A percentile compares a stretch with the other conserved stretches of the same genome.
Conservation (phyloP, 441 rosid species). For the Croton laevigatus region DNA sequence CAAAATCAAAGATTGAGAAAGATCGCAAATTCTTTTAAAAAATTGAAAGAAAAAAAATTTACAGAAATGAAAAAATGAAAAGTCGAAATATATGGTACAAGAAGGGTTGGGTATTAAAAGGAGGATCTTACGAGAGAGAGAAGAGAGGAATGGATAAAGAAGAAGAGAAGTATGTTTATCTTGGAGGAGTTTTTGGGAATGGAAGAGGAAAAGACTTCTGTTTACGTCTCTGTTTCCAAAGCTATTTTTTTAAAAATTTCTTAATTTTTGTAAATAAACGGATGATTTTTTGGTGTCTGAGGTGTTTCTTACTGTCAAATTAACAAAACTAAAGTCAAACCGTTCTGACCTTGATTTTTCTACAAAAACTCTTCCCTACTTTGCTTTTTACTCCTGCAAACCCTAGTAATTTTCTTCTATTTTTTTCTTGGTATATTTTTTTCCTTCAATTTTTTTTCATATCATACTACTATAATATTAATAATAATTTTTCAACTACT, state of each 20-base stretch:
- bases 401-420: too few species aligned
- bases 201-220: not conserved
- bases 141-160: conserved; percentile 6
- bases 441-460: too few species aligned
- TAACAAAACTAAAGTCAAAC: too few species aligned
- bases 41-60: not conserved
- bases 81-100: conserved; percentile 2
- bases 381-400: too few species aligned
- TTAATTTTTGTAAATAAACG: not conserved
- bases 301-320: too few species aligned
- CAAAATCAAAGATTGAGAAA: not conserved
- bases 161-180: not conserved
- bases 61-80: not conserved
- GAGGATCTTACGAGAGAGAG: not conserved
- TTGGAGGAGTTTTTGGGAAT: not conserved
- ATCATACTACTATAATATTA: too few species aligned
- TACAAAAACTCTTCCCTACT: too few species aligned
- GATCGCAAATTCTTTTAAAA: not conserved
- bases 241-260: not conserved
- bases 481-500: too few species aligned
- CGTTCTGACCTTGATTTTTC: too few species aligned
- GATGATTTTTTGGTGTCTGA: too few species aligned
- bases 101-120: not conserved
- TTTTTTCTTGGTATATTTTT: too few species aligned
- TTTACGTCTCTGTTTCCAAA: conserved; percentile 17